phyloP scores from a whole-genome alignment of 179 eudicot species.

The Camellia oleifera region DNA sequence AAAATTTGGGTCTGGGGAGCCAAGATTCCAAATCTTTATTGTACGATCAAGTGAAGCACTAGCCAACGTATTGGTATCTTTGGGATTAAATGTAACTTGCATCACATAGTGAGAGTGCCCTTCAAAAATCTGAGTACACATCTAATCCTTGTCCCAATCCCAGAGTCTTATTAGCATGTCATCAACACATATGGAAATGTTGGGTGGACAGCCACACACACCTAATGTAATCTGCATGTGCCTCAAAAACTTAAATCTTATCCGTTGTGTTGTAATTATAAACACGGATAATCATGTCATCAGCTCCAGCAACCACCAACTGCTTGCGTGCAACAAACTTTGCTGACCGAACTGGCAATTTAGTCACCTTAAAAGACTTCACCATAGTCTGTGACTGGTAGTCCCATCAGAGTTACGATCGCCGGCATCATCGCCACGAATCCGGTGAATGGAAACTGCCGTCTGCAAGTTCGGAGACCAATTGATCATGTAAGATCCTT shows the following conservation, averaged over 20 bases:
- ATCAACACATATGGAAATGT: slow-evolving; percentile 79
- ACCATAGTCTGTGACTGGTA: slow-evolving; percentile 49
- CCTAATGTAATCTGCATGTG: slow-evolving; percentile 81
- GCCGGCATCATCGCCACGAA: no score
- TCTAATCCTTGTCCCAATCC: slow-evolving; percentile 95
- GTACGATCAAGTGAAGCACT: slow-evolving; percentile 95
- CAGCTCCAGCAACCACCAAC: slow-evolving; percentile 91
- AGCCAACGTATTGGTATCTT: slow-evolving; percentile 88
- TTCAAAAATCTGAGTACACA: slow-evolving; percentile 81
- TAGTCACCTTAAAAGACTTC: slow-evolving; percentile 81
- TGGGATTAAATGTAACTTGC: slow-evolving; percentile 92
- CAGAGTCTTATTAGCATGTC: slow-evolving; percentile 93
- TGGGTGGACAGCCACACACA: slow-evolving; percentile 88
- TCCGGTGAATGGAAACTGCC: no score
- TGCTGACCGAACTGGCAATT: slow-evolving; percentile 80
- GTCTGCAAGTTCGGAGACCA: no score
- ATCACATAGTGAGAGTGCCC: slow-evolving; percentile 93
- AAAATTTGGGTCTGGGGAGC: slow-evolving; percentile 74
- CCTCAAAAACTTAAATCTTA: slow-evolving; percentile 81
- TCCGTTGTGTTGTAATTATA: slow-evolving; percentile 94
- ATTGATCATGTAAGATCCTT: slow-evolving; percentile 42
- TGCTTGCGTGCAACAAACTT: slow-evolving; percentile 82
- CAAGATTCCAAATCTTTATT: slow-evolving; percentile 80
- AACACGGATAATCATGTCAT: slow-evolving; percentile 80
- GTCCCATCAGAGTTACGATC: no score